Percentiles rank a stretch among this genome's conserved stretches.
Evolutionary conservation across 352 stramenopile species (phyloP).

Genomic region (Phytophthora tubulina): DNA sequence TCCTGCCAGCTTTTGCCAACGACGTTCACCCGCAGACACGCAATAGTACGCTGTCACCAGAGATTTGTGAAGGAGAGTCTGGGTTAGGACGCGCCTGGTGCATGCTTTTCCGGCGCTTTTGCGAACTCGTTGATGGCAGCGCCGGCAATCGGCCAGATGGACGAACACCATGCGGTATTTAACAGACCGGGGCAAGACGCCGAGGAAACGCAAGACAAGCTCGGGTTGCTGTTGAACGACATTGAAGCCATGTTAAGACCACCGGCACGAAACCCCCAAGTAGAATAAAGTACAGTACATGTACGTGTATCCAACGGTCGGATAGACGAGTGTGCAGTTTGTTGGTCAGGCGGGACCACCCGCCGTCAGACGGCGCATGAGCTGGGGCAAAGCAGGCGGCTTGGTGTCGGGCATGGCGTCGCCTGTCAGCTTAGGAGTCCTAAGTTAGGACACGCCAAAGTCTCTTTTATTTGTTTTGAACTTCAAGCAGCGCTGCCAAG

Average conservation of each 20-base stretch:
- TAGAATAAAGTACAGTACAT: background rate
- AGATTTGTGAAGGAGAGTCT: background rate
- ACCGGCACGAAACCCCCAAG: background rate
- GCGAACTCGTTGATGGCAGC: too few relatives aligned
- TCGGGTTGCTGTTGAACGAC: background rate
- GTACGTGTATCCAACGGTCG: background rate
- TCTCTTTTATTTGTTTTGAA: slow-evolving; percentile 1
- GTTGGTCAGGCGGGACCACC: background rate
- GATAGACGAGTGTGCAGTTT: background rate
- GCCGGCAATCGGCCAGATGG: background rate
- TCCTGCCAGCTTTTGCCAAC: background rate
- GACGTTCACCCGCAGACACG: background rate
- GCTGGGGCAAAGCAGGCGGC: background rate
- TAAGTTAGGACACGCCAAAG: too few relatives aligned
- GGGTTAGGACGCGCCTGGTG: background rate
- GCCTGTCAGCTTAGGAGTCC: too few relatives aligned
- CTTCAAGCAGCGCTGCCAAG: background rate
- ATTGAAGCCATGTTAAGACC: background rate
- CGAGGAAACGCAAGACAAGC: background rate
- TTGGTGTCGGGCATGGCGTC: too few relatives aligned
- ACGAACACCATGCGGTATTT: background rate
- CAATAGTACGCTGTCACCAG: background rate
- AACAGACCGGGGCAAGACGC: background rate
- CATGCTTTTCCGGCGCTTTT: background rate
- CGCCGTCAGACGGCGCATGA: background rate